Percentiles rank a stretch among this genome's conserved stretches.
Conservation (phyloP, 1,139 yeast genomes). For the Hansenula lynferdii region DNA sequence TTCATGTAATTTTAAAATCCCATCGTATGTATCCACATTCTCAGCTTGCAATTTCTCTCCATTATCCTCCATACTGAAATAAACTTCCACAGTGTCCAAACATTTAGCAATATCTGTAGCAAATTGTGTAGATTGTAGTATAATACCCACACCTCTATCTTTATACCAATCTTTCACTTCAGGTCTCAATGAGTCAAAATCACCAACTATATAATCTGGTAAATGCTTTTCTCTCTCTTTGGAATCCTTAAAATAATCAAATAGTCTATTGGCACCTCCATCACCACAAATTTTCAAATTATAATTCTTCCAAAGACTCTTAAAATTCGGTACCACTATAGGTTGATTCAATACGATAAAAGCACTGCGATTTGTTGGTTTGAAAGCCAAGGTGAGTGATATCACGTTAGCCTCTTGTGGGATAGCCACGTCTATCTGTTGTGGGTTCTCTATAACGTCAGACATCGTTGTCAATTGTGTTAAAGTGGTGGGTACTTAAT, state of each 20-base stretch:
- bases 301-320: constrained; percentile 53
- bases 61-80: constrained; percentile 26
- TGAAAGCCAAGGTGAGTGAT: constrained; percentile 6
- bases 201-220: constrained; percentile 82
- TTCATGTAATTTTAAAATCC: constrained; percentile 31
- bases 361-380: constrained; percentile 9
- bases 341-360: constrained; percentile 57
- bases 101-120: constrained; percentile 80
- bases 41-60: constrained; percentile 14
- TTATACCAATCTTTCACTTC: constrained; percentile 49
- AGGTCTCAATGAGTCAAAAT: constrained; percentile 66
- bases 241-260: constrained; percentile 36
- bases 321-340: constrained; percentile 33
- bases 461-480: no score
- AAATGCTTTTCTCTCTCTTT: constrained; percentile 31
- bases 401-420: constrained; percentile 9
- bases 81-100: constrained; percentile 36
- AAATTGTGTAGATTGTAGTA: constrained; percentile 65
- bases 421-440: constrained; percentile 6
- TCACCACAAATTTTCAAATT: constrained; percentile 74
- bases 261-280: constrained; percentile 82
- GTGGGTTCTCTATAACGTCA: constrained; percentile 17
- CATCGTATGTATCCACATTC: constrained; percentile 32
- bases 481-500: no score
- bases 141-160: constrained; percentile 40